Evolutionary conservation across 768 basidiomycete genomes (phyloP).

Genomic region (Kwoniella newhampshirensis): DNA sequence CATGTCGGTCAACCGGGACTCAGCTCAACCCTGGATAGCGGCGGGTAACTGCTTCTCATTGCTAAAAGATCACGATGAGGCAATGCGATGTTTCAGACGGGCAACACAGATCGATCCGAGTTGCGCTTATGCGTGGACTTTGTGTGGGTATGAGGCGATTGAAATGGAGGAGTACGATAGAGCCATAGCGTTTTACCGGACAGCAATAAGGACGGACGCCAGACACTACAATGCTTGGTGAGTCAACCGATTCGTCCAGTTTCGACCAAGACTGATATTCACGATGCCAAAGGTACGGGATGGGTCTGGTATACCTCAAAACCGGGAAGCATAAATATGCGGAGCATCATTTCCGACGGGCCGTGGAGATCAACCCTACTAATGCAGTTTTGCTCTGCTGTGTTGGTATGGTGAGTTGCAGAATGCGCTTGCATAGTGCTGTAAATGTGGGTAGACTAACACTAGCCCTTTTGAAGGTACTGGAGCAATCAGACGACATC

Average conservation of each 20-base stretch:
- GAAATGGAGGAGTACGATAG: slow-evolving; percentile 87
- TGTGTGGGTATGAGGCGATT: slow-evolving; percentile 94
- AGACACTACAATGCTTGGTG: slow-evolving; percentile 99
- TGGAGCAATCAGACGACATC: slow-evolving; percentile 79
- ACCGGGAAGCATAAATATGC: slow-evolving; percentile 90
- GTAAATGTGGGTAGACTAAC: neutral
- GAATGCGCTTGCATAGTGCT: slow-evolving; percentile 24
- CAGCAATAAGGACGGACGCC: slow-evolving; percentile 82
- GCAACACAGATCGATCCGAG: slow-evolving; percentile 83
- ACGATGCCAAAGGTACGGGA: slow-evolving; percentile 76
- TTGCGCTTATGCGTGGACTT: slow-evolving; percentile 92
- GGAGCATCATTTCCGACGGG: slow-evolving; percentile 93
- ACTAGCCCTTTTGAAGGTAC: slow-evolving; percentile 61
- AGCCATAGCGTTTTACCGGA: slow-evolving; percentile 87
- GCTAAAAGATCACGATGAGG: slow-evolving; percentile 89
- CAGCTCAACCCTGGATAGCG: slow-evolving; percentile 88
- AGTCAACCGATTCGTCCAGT: slow-evolving; percentile 49
- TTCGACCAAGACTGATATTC: slow-evolving; percentile 4
- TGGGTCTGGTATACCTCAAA: slow-evolving; percentile 92
- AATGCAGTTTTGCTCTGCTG: slow-evolving; percentile 96
- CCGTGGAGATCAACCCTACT: slow-evolving; percentile 84
- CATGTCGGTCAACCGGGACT: slow-evolving; percentile 73
- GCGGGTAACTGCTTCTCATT: slow-evolving; percentile 93
- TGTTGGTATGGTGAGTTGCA: slow-evolving; percentile 79
- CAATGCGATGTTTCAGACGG: slow-evolving; percentile 88